Base-by-base conservation (phyloP, 129 eudicot species). In the Apium graveolens region DNA sequence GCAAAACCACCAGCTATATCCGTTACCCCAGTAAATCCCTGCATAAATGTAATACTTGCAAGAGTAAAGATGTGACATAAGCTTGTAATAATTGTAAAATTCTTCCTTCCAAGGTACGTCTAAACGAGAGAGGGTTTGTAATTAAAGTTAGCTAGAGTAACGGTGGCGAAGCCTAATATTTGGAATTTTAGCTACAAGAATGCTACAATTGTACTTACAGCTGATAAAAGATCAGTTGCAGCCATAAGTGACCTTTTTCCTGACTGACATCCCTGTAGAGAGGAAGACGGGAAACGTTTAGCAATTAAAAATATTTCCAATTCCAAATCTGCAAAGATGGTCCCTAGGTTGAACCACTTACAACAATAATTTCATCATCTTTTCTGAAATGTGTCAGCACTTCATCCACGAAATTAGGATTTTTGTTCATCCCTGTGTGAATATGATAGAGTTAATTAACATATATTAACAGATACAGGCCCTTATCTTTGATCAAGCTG, bases 241-340 rank as follows among this genome's bases (percentile, higher is more conserved):
- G 96, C 98, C 93, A 90, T 90, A 24, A 93, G 85, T 37, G 98
- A 93, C 79, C 98, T 87, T 78, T 90, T 90, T 35, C 98, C 96
- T 74, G 80, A 53, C 84, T 93, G 96, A 80, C 98, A 93, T 21
- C 97, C 97, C 97, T 92, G 87, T 75, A 73, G 31, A 45, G 78
- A 37, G 75, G 62, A 76, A 70, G 42, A 39, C 17, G 26, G 31
- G 46, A 8, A 26, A 38, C 4, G 37, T 37, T 35, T 9, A 35
- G 41, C 12, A n/a, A 7, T 24, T 18, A 8, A 26, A 38, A 11
- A 8, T n/a, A 21, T 0, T 27, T 29, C 31, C 13, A 20, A 32
- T 32, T 74, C 60, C 2, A 48, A 17, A 24, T 53, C 21, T 27
- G 53, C 7, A 21, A 17, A 53, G 32, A 46, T 35, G 32, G 42